Base-by-base conservation (phyloP, 257 asterid genomes). In the Echites panduratus region DNA sequence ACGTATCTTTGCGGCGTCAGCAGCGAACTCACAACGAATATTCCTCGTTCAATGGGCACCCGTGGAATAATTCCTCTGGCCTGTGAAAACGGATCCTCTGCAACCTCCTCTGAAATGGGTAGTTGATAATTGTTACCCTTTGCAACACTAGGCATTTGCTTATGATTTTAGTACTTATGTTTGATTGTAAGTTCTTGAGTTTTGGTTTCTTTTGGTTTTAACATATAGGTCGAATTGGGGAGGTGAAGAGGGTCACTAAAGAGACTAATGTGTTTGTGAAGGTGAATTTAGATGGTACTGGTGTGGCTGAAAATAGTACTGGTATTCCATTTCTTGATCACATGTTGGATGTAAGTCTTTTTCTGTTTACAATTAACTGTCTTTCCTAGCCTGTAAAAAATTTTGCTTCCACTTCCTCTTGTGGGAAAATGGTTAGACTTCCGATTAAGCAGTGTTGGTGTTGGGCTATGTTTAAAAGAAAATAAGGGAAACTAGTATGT, bases 311-410 rank as follows among this genome's bases (percentile, higher is more conserved):
- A 45, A 95, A 90, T 70, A 74, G 79, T 73, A 79, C 96, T 16
- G 98, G 99, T 48, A 89, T 90, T 63, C 97, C 96, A 24, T 95
- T 92, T 83, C 94, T 92, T 71, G 99, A 92, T 87, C 98, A 92
- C 79, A 90, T 92, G 99, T 83, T 95, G 79, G 97, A 95, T 86
- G 99, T 92, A 74, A 85, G 98, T 74, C 20, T 20, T 65, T 44
- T 1, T 74, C 24, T 27, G 38, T 10, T 19, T 74, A 22, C 12
- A 20, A 7, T 59, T 61, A 8, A 14, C 7, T 69, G 19, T 9
- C 52, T 24, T 26, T 67, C 43, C 27, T 43, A 32, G 58, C 27
- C 29, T 24, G 43, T 32, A 24, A 44, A 27, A 64, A 9, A 5
- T 63, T 35, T n/a, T 57, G 1, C 43, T 66, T n/a, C 43, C 10